Conservation (phyloP, 768 basidiomycete species). For the Chalciporus pseudorubinellus region DNA sequence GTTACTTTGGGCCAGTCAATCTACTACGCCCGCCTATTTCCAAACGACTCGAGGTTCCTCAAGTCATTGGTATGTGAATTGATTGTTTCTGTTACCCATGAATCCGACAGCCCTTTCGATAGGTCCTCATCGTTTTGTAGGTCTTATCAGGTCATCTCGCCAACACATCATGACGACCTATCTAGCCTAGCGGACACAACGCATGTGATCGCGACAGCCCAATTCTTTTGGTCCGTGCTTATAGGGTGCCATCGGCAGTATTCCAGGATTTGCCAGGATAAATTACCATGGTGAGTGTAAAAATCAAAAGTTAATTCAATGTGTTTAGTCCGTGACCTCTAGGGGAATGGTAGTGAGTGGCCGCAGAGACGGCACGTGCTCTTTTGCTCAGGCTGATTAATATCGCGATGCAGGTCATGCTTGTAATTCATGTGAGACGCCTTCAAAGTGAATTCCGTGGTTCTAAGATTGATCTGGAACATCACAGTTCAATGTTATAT, state of each 20-base stretch:
- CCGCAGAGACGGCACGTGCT: neutral
- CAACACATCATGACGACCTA: neutral
- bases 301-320: neutral
- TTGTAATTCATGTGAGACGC: constrained; percentile 10
- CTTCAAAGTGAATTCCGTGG: neutral
- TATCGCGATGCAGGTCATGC: neutral
- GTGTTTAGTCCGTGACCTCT: neutral
- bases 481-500: constrained; percentile 3
- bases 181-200: constrained; percentile 3
- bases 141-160: neutral
- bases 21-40: constrained; percentile 6
- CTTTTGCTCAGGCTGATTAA: neutral
- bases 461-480: neutral
- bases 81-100: neutral
- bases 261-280: neutral
- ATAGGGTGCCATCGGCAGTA: constrained; percentile 5
- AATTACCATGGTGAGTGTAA: constrained; percentile 11
- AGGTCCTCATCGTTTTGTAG: constrained; percentile 14
- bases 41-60: constrained; percentile 2
- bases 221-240: constrained; percentile 7
- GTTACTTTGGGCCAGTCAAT: constrained; percentile 2
- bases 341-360: constrained; percentile 14
- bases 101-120: neutral
- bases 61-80: constrained; percentile 8
- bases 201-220: constrained; percentile 3